phyloP scores from a whole-genome alignment of 1,139 yeast species.

The Saccharomyces uvarum region DNA sequence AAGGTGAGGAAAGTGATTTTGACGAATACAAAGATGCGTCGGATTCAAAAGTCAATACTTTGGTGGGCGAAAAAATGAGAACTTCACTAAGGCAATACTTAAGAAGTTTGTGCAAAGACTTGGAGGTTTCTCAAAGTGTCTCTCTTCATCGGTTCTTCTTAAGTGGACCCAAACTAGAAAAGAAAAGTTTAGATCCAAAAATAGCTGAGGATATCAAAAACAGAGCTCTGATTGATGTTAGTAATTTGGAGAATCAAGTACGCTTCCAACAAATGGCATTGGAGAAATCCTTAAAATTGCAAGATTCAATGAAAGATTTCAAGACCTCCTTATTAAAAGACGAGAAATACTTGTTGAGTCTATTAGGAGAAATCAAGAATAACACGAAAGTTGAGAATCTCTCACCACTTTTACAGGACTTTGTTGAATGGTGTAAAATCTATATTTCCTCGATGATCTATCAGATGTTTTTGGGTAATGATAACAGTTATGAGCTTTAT shows the following conservation, averaged over 20 bases:
- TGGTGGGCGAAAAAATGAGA: constrained; percentile 63
- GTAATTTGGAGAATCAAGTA: constrained; percentile 55
- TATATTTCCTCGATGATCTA: constrained; percentile 80
- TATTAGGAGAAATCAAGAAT: constrained; percentile 10
- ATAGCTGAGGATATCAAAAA: constrained; percentile 43
- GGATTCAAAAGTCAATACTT: constrained; percentile 19
- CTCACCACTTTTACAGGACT: constrained; percentile 58
- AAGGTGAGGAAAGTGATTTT: constrained; percentile 18
- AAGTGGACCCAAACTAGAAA: constrained; percentile 28
- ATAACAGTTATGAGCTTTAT: constrained; percentile 66
- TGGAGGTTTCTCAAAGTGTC: constrained; percentile 49
- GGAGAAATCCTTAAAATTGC: constrained; percentile 30
- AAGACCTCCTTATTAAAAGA: constrained; percentile 31
- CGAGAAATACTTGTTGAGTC: constrained; percentile 27
- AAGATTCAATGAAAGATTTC: constrained; percentile 31
- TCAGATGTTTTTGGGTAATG: constrained; percentile 71
- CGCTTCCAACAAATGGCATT: constrained; percentile 65
- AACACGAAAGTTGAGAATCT: constrained; percentile 27
- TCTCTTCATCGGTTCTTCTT: constrained; percentile 47
- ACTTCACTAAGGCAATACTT: constrained; percentile 70
- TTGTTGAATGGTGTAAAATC: constrained; percentile 73
- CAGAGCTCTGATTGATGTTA: constrained; percentile 54
- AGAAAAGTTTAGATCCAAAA: constrained; percentile 36
- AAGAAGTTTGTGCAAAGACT: constrained; percentile 42
- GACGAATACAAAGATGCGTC: constrained; percentile 18